Evolutionary conservation across 164 flowering plant genomes (phyloP), one percentile per base, ranked within the genome.

Genomic region (Hamamelis virginiana): DNA sequence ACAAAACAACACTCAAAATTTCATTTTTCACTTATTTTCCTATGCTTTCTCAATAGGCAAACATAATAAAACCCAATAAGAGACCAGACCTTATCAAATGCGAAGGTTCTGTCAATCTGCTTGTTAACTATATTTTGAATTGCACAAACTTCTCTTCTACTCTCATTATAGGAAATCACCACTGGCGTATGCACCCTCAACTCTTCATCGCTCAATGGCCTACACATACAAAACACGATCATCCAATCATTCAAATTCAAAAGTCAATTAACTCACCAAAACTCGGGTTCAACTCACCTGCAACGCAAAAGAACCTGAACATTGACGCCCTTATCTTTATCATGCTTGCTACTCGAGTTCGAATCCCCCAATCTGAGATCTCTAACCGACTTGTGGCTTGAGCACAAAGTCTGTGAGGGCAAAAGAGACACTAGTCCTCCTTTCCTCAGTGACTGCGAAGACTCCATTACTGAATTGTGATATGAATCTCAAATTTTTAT

Each of bases 141-240:
- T 8, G 97, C 97, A 28, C 78, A 76, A 28, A 96, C 95, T 86
- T 96, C 99, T 70, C 98, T 86, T 74, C 94, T 85, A 66, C 72
- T 71, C 62, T 96, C 99, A 72, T 89, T 82, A 72, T 97, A 93
- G 1, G 97, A 75, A 67, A 96, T 83, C 73, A 89, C 98, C 28
- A 89, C 88, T 18, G 99, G 99, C 0, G 99, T 96, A 56, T 85
- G 85, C 38, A 81, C 66, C 62, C 86, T 84, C 65, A 74, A 28
- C 76, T 96, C 99, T 48, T 96, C 99, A 15, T 96, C 98, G 72
- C 83, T 96, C 80, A 93, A 77, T 3, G 99, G 99, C 90, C 99
- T 96, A 68, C 61, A 65, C 62, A 66, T 41, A 1, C 16, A 57
- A 18, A 23, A 4, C 47, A 50, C n/a, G n/a, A n/a, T n/a, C n/a